These are phyloP conservation scores for Penicillium sp. DNA, from an alignment of 2,329 filamentous ascomycete species.

Conservation along the genomic window DNA sequence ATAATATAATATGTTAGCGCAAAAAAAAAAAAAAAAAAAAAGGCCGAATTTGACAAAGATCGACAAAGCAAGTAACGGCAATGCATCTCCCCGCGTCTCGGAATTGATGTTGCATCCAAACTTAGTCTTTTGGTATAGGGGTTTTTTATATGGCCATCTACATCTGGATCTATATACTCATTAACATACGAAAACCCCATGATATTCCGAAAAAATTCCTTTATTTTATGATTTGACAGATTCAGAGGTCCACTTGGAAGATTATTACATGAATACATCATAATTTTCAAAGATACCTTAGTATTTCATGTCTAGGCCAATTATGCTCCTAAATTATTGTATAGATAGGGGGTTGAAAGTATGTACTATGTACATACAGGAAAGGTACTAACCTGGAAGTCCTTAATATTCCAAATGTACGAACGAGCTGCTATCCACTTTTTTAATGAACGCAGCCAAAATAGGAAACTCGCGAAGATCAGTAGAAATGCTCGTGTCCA, in stretches of 20 bases:
- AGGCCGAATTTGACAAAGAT: background rate
- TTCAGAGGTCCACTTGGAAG: background rate
- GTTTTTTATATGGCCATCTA: background rate
- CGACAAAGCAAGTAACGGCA: background rate
- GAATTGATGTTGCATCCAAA: background rate
- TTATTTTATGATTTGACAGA: background rate
- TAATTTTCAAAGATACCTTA: background rate
- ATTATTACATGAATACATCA: background rate
- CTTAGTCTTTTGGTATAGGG: background rate
- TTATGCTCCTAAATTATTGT: background rate
- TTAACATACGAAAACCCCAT: background rate
- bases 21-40: background rate
- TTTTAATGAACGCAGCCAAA: background rate
- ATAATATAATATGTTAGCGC: background rate
- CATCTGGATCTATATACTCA: background rate
- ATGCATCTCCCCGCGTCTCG: background rate
- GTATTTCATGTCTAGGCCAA: background rate
- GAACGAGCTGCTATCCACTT: background rate
- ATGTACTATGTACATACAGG: background rate
- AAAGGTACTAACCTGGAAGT: background rate
- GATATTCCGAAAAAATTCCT: background rate
- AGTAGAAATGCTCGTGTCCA: background rate
- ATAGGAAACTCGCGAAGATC: background rate
- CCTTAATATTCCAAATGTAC: background rate
- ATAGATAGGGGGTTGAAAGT: background rate